Evolutionary conservation across 2,329 filamentous ascomycete species (phyloP).

Genomic region (Aspergillus latus): DNA sequence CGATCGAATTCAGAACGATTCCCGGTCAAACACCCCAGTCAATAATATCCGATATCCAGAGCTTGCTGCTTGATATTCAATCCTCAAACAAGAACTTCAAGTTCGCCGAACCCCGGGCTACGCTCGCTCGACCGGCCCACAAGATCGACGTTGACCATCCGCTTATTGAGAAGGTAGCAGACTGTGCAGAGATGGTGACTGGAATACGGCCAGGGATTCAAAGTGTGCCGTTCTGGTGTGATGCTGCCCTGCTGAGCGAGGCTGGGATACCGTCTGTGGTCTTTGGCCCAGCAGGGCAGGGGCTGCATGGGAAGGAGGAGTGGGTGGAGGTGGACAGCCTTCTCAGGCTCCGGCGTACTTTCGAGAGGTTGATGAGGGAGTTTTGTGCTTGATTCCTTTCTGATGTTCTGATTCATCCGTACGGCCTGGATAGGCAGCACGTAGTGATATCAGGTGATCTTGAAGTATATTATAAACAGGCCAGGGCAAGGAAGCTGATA

Average conservation of each 20-base stretch:
- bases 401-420: background rate
- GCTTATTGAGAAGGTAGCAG: slow-evolving; percentile 38
- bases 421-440: too few species aligned
- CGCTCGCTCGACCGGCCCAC: slow-evolving; percentile 47
- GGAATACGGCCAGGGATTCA: slow-evolving; percentile 27
- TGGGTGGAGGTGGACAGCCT: slow-evolving; percentile 51
- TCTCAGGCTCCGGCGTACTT: slow-evolving; percentile 30
- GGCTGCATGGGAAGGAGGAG: slow-evolving; percentile 53
- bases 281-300: slow-evolving; percentile 51
- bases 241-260: slow-evolving; percentile 50
- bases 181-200: slow-evolving; percentile 29
- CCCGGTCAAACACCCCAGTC: slow-evolving; percentile 43
- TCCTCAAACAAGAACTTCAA: slow-evolving; percentile 38
- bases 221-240: slow-evolving; percentile 50
- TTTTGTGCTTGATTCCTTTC: slow-evolving; percentile 20
- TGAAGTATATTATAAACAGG: too few species aligned
- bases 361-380: slow-evolving; percentile 20
- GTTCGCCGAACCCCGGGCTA: slow-evolving; percentile 41
- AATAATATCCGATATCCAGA: slow-evolving; percentile 41
- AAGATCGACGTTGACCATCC: slow-evolving; percentile 44
- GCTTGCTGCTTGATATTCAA: slow-evolving; percentile 37
- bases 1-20: slow-evolving; percentile 52
- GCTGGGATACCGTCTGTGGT: slow-evolving; percentile 50
- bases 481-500: too few species aligned
- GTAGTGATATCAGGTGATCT: too few species aligned